Evolutionary conservation across 2,329 filamentous ascomycete genomes (phyloP), one percentile per base, ranked within the genome.

Genomic region (Fusarium mundagurra): DNA sequence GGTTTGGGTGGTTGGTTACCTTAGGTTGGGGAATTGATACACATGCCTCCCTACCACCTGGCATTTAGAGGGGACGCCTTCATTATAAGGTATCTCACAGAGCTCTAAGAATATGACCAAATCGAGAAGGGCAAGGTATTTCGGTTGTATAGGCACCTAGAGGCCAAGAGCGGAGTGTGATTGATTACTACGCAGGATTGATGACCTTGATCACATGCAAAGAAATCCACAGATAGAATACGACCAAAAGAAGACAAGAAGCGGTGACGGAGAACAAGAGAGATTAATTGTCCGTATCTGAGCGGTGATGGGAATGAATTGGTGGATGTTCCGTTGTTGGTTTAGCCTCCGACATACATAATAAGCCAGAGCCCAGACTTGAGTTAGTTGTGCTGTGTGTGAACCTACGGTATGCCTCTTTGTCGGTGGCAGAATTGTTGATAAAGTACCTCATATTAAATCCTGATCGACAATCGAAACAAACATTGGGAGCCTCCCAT

Each of bases 201-300:
- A 39, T 24, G 34, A 44, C 24, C 41, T 44, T 34, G 47, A 72
- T 72, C 68, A 72, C 69, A 72, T 72, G 69, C 47, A 59, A 61
- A 68, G n/a, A 57, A 22, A 38, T 20, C 41, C 18, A 22, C 16
- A 45, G 18, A 41, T 14, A 45, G n/a, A 31, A 39, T 61, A 62
- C 43, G 33, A 29, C 39, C 36, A 54, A 59, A 59, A 64, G 57
- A 72, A 72, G 57, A 62, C 53, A 72, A 72, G 51, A 68, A 68
- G 69, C 69, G 69, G 69, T 72, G 69, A 72, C 69, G 59, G 64
- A 45, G 44, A 45, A 45, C 20, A 44, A 38, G 44, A 68, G 31
- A 67, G 45, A 63, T 29, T 27, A 53, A 53, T 27, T 44, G n/a
- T 29, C 54, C 47, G 31, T 64, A 60, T 72, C 44, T 63, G 68